phyloP scores from a whole-genome alignment of 345 rosid genomes.

The Eucalyptus curtisii region DNA sequence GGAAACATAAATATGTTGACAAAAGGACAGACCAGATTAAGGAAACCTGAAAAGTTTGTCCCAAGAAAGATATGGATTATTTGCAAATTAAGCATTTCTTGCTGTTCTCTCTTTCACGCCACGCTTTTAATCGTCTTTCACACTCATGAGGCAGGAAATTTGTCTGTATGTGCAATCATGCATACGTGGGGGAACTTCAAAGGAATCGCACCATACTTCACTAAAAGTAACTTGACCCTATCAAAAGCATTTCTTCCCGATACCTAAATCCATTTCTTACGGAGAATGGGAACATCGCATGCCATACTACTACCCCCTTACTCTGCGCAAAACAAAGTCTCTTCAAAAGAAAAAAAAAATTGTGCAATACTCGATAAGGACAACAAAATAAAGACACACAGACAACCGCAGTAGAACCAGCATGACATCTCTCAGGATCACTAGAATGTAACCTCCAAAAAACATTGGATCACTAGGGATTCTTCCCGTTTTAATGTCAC shows the following conservation, averaged over 20 bases:
- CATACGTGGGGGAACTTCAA: background rate
- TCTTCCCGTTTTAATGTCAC: background rate
- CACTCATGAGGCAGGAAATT: background rate
- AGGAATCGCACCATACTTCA: background rate
- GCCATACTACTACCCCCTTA: background rate
- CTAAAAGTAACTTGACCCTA: background rate
- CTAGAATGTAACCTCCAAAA: background rate
- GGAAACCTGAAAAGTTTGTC: background rate
- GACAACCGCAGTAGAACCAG: background rate
- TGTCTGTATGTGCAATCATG: background rate
- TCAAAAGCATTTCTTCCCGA: background rate
- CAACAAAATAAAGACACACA: background rate
- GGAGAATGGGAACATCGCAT: background rate
- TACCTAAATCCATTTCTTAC: background rate
- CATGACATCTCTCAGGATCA: background rate
- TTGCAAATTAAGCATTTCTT: background rate
- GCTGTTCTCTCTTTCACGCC: background rate
- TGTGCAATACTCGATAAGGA: background rate
- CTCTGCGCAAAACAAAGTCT: background rate
- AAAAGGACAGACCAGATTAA: background rate
- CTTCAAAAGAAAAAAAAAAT: background rate
- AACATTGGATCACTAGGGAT: background rate
- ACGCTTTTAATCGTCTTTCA: background rate
- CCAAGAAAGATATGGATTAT: background rate
- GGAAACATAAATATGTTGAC: background rate